Conservation (phyloP, 2,329 filamentous ascomycete genomes). For the Canariomyces notabilis region DNA sequence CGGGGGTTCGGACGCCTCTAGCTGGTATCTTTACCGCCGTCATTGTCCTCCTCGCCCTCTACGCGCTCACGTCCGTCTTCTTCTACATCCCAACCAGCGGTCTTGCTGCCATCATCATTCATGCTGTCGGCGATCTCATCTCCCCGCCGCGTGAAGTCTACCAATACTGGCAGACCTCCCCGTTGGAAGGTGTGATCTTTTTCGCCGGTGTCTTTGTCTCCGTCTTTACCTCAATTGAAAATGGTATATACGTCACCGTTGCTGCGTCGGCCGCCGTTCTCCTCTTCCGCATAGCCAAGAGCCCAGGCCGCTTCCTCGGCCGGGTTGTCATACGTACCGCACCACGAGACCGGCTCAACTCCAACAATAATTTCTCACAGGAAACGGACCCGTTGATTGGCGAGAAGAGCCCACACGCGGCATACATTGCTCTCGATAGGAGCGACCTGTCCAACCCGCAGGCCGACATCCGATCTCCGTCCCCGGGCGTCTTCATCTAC, state of each 20-base stretch:
- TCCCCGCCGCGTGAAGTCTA: slow-evolving; percentile 69
- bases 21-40: slow-evolving; percentile 73
- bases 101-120: slow-evolving; percentile 73
- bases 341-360: slow-evolving; percentile 14
- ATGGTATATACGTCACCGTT: slow-evolving; percentile 46
- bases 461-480: slow-evolving; percentile 37
- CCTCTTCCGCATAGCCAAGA: slow-evolving; percentile 42
- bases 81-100: slow-evolving; percentile 72
- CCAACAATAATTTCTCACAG: slow-evolving; percentile 9
- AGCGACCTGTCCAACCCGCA: slow-evolving; percentile 42
- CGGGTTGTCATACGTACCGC: slow-evolving; percentile 26
- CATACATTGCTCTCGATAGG: slow-evolving; percentile 39
- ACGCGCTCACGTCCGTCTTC: slow-evolving; percentile 71
- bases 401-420: slow-evolving; percentile 26
- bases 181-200: slow-evolving; percentile 70
- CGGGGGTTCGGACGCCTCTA: slow-evolving; percentile 73
- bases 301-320: slow-evolving; percentile 45
- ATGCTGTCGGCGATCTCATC: slow-evolving; percentile 73
- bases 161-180: slow-evolving; percentile 72
- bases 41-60: slow-evolving; percentile 71
- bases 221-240: slow-evolving; percentile 46
- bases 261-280: slow-evolving; percentile 39
- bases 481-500: slow-evolving; percentile 49
- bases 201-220: slow-evolving; percentile 63
- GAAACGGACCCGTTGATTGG: neutral